Conservation (phyloP, 116 monocot species). For the Papilionanthe hybrid region DNA sequence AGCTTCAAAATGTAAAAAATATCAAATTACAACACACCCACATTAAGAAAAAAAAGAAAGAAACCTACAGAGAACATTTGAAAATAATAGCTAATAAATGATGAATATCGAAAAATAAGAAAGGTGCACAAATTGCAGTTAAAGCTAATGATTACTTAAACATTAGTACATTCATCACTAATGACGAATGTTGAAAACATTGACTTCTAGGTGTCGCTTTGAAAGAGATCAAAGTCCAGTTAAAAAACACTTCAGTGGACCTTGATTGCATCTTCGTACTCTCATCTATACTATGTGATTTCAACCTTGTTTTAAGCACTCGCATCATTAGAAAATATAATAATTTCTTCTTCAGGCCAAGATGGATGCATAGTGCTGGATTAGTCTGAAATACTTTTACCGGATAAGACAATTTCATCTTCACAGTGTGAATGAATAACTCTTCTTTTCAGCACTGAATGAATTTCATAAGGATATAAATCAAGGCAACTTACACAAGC, state of each 20-base stretch:
- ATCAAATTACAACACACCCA: not conserved
- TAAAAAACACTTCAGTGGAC: not conserved
- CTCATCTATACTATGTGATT: not conserved
- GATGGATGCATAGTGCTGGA: not conserved
- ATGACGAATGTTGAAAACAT: not conserved
- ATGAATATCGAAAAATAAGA: slow-evolving; percentile 3
- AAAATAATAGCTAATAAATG: not conserved
- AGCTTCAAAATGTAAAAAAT: not conserved
- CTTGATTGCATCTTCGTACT: not conserved
- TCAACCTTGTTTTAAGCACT: not conserved
- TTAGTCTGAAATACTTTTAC: not conserved
- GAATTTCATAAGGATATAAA: not conserved
- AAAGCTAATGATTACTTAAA: not conserved
- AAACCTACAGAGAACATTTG: not conserved
- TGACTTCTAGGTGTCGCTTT: not conserved
- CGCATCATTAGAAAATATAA: not conserved
- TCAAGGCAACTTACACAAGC: not conserved
- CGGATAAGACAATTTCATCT: not conserved
- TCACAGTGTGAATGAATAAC: not conserved
- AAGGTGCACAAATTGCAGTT: not conserved
- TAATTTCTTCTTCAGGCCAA: slow-evolving; percentile 1
- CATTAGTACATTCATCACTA: not conserved
- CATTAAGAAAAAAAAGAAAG: not conserved
- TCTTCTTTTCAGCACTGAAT: not conserved
- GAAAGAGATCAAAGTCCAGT: not conserved